phyloP scores from a whole-genome alignment of 1,284 basidiomycete species.

The Microbotryum saponariae region DNA sequence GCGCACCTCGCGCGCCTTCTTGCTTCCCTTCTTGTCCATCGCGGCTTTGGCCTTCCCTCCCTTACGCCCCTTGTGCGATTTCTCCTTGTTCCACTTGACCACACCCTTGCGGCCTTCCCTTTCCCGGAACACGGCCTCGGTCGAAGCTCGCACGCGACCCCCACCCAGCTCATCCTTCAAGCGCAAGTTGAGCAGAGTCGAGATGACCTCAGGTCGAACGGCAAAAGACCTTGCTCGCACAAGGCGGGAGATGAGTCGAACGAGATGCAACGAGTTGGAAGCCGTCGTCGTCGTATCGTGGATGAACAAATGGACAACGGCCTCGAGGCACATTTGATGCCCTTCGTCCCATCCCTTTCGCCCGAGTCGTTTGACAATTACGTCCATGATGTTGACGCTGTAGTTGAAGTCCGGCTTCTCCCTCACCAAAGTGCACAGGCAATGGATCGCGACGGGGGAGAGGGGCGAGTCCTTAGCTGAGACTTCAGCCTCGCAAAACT shows the following conservation, averaged over 20 bases:
- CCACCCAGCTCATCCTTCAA: slow-evolving; percentile 74
- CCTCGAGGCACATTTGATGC: slow-evolving; percentile 63
- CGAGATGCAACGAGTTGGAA: slow-evolving; percentile 69
- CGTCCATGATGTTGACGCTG: slow-evolving; percentile 81
- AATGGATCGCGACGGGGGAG: slow-evolving; percentile 63
- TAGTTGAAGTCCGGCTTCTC: slow-evolving; percentile 97
- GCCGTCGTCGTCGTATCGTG: slow-evolving; percentile 57
- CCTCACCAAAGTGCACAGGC: slow-evolving; percentile 75
- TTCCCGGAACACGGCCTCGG: slow-evolving; percentile 45
- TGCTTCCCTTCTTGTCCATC: slow-evolving; percentile 54
- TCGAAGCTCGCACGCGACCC: slow-evolving; percentile 56
- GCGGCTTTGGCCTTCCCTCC: slow-evolving; percentile 44
- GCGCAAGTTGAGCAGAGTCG: slow-evolving; percentile 75
- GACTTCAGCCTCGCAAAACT: slow-evolving; percentile 72
- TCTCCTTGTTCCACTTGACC: slow-evolving; percentile 47
- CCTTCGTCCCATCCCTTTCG: slow-evolving; percentile 77
- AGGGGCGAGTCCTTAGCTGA: slow-evolving; percentile 62
- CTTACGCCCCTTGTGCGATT: slow-evolving; percentile 52
- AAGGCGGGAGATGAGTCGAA: slow-evolving; percentile 89
- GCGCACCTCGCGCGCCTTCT: slow-evolving; percentile 69
- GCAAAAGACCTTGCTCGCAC: slow-evolving; percentile 87
- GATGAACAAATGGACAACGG: slow-evolving; percentile 72
- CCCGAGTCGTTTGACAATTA: slow-evolving; percentile 75
- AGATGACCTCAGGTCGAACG: slow-evolving; percentile 80
- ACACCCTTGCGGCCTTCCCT: slow-evolving; percentile 51